Base-by-base conservation (phyloP, 2,329 filamentous ascomycete species). In the Neopestalotiopsis clavispora region DNA sequence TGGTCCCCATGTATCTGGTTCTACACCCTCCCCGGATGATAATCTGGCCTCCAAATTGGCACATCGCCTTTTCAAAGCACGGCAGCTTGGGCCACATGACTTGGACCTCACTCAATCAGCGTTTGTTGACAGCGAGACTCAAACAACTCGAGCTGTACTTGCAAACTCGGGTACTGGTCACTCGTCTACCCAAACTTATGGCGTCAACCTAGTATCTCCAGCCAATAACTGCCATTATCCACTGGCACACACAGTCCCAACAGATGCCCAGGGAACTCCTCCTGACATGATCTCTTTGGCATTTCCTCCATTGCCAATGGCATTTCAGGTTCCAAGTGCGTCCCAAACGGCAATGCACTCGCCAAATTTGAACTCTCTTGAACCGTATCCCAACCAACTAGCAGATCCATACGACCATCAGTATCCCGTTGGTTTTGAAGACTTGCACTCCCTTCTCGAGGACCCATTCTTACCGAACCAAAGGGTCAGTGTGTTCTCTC, bases 31-130 rank as follows among this genome's bases (percentile, higher is more conserved):
- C 13, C 59, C 65, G 3, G 61, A 40, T 17, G 72, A 75, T 32
- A 81, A 79, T 67, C 69, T 81, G 7, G 80, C 80, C 1, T 77
- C 77, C 7, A 79, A 79, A 60, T 80, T 82, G 66, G 78, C 79
- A 0, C 67, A 68, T 2, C 74, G 78, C 4, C 73, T 82, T 2
- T 34, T 74, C 0, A 68, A 75, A 38, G 76, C 76, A 14, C 68
- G 73, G 13, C 72, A 76, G n/a, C 70, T 74, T 17, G 77, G 78
- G 4, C 70, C 73, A 2, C 69, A 70, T 7, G 68, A 74, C 7
- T 61, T 80, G 6, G 78, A 81, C 63, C 77, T 81, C 28, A 72
- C 78, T 9, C 74, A 81, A 66, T 65, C 79, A 2, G 79, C 76
- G 1, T 80, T 78, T 68, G 77, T 74, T 0, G 78, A 80, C 7